These are phyloP conservation scores for Hydnomerulius pinastri DNA, from an alignment of 768 basidiomycete genomes.

Conservation along the genomic window DNA sequence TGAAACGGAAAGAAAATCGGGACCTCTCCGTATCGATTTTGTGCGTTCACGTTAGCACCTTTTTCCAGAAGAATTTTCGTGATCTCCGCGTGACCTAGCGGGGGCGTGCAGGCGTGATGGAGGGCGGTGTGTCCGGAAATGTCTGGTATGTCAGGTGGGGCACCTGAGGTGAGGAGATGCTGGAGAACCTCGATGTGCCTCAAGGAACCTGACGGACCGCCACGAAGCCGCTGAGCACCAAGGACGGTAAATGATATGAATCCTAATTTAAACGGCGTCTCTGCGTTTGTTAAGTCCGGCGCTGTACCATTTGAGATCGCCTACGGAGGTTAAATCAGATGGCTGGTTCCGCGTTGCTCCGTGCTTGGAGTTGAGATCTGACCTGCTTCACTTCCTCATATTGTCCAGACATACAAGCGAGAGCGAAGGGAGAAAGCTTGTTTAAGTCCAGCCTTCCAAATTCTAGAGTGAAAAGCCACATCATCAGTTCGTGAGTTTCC, in stretches of 20 bases:
- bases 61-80: conserved; percentile 41
- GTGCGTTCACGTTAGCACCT: conserved; percentile 52
- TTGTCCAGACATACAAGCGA: conserved; percentile 26
- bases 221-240: conserved; percentile 41
- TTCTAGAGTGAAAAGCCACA: conserved; percentile 7
- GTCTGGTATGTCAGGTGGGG: conserved; percentile 43
- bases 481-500: background rate
- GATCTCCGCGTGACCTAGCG: conserved; percentile 29
- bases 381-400: conserved; percentile 24
- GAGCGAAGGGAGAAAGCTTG: conserved; percentile 24
- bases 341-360: too few relatives aligned
- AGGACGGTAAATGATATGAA: conserved; percentile 42
- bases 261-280: conserved; percentile 46
- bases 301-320: conserved; percentile 29
- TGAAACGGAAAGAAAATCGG: conserved; percentile 39
- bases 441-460: conserved; percentile 17
- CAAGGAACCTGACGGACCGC: conserved; percentile 13
- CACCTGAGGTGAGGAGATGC: conserved; percentile 43
- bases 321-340: conserved; percentile 11
- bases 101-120: conserved; percentile 43
- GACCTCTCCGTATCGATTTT: conserved; percentile 50
- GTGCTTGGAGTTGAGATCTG: too few relatives aligned
- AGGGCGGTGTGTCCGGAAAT: conserved; percentile 53
- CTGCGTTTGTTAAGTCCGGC: conserved; percentile 39
- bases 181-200: conserved; percentile 39